Base-by-base conservation (phyloP, 768 basidiomycete species). In the Suillus occidentalis region DNA sequence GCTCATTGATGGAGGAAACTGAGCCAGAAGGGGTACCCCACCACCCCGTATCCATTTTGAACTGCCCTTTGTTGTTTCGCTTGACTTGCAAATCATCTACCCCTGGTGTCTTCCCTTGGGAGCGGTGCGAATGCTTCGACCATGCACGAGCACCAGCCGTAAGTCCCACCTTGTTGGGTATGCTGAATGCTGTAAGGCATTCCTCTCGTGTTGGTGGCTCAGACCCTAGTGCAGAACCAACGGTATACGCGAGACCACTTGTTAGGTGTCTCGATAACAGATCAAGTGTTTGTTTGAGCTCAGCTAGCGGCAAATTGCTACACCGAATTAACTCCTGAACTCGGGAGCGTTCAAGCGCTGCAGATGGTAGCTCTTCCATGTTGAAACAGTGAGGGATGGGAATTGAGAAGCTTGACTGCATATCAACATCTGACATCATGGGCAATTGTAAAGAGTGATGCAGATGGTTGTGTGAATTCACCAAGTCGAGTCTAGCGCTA, bases 91-190 rank as follows among this genome's bases (percentile, higher is more conserved):
- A 20, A 59, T 59, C 12, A 31, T 50, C 49, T 20, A 18, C 55
- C 31, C 52, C 50, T 20, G 37, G 57, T 28, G 39, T 59, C 47
- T 37, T 55, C 2, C 69, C 34, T 31, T 57, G 59, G 14, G 87
- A 89, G 31, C 88, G 78, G 66, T 87, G 87, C 1, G 82, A 81
- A 67, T 89, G 88, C 67, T 89, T 89, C 3, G 86, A 81, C 87
- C 87, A 89, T 7, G 88, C 87, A 34, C 86, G 82, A 2, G 87
- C 84, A 16, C 88, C 88, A 4, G 84, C 83, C 2, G 80, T 85
- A 50, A 89, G 79, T n/a, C 77, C 81, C 40, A 76, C 82, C 22
- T 72, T 82, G 66, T 87, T 88, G 4, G 82, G 75, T 40, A 69
- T 40, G 25, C 79, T 66, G 71, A 86, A 89, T 2, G 87, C 86